phyloP scores from a whole-genome alignment of 2,329 filamentous ascomycete genomes.

The Colletotrichum sojae region DNA sequence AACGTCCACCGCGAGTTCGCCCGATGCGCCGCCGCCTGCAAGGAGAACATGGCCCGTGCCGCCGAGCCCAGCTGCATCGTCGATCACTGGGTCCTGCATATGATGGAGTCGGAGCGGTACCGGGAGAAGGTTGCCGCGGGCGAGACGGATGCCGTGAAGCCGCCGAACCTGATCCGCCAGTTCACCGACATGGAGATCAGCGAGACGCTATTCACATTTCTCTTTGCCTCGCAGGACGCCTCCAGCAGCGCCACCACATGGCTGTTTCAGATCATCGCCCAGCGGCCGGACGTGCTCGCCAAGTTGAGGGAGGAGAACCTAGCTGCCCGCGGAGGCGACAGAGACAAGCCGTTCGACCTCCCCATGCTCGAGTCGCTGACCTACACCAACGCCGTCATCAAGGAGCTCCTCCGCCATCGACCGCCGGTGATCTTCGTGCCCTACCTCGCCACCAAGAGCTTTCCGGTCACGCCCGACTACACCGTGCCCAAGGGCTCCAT shows the following conservation, averaged over 20 bases:
- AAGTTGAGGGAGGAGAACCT: constrained; percentile 64
- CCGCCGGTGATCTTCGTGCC: constrained; percentile 70
- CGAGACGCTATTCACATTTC: constrained; percentile 66
- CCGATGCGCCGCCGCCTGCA: constrained; percentile 79
- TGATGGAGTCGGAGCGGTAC: constrained; percentile 80
- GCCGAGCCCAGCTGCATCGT: constrained; percentile 80
- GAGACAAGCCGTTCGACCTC: constrained; percentile 56
- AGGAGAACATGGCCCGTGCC: constrained; percentile 78
- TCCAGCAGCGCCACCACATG: constrained; percentile 67
- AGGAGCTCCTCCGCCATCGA: constrained; percentile 65
- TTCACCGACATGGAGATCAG: constrained; percentile 65
- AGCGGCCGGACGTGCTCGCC: constrained; percentile 63
- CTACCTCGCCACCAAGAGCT: constrained; percentile 62
- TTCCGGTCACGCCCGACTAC: constrained; percentile 62
- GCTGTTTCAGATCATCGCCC: constrained; percentile 66
- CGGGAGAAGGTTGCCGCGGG: constrained; percentile 75
- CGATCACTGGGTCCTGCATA: constrained; percentile 82
- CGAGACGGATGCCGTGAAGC: constrained; percentile 56
- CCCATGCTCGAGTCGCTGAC: constrained; percentile 63
- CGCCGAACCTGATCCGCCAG: constrained; percentile 62
- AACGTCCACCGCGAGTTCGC: constrained; percentile 79
- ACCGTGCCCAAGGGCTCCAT: constrained; percentile 65
- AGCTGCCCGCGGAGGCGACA: constrained; percentile 57
- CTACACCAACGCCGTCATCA: constrained; percentile 67
- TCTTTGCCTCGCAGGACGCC: constrained; percentile 68